A percentile compares a stretch with the other conserved stretches of the same genome.
Evolutionary conservation across 495 filamentous ascomycete genomes (phyloP).

Genomic region (Penicillium taxi): DNA sequence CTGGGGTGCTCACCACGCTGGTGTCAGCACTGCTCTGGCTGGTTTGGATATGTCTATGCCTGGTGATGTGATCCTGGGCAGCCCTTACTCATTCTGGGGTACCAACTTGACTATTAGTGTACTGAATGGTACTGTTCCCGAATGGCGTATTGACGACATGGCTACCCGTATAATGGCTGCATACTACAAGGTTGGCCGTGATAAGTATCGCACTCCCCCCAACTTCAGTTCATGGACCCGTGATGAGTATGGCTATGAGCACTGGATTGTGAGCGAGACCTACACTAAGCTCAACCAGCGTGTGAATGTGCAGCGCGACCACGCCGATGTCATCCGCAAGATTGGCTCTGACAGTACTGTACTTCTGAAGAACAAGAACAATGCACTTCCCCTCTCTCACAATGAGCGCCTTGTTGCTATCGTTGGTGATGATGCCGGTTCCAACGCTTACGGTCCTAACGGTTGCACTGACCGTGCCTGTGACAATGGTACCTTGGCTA

Average conservation of each 20-base stretch:
- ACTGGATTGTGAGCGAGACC: slow-evolving; percentile 52
- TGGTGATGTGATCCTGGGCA: slow-evolving; percentile 71
- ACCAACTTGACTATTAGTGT: slow-evolving; percentile 78
- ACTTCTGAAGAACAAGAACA: slow-evolving; percentile 80
- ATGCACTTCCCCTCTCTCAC: slow-evolving; percentile 65
- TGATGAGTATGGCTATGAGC: slow-evolving; percentile 63
- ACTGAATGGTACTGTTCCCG: slow-evolving; percentile 82
- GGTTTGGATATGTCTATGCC: slow-evolving; percentile 96
- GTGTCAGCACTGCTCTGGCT: slow-evolving; percentile 68
- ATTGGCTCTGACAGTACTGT: slow-evolving; percentile 73
- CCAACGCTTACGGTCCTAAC: slow-evolving; percentile 74
- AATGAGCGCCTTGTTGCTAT: slow-evolving; percentile 69
- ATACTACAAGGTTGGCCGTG: slow-evolving; percentile 82
- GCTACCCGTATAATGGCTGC: slow-evolving; percentile 86
- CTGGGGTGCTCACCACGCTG: slow-evolving; percentile 82
- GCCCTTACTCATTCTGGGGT: slow-evolving; percentile 72
- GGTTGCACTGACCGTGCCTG: slow-evolving; percentile 78
- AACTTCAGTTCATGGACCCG: slow-evolving; percentile 86
- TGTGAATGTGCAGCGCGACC: slow-evolving; percentile 73
- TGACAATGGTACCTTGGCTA: slow-evolving; percentile 76
- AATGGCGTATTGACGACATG: slow-evolving; percentile 92
- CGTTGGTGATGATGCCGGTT: slow-evolving; percentile 80
- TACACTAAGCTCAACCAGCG: slow-evolving; percentile 71
- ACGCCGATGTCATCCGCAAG: slow-evolving; percentile 62
- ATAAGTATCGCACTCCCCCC: slow-evolving; percentile 51